Base-by-base conservation (phyloP, 192 early-diverging fungal species). In the Coemansia sp. region DNA sequence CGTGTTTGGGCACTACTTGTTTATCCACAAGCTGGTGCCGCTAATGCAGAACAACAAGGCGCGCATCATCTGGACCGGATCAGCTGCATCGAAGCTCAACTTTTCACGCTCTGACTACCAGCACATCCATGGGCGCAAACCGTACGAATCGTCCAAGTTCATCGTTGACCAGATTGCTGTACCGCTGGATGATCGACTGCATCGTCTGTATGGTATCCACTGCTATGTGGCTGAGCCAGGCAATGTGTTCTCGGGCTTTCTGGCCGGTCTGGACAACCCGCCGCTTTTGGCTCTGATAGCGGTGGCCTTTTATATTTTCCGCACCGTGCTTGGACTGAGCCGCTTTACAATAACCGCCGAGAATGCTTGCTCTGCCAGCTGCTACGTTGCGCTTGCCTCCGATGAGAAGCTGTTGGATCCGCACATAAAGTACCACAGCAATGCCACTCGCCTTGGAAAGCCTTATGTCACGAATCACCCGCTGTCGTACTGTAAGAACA, bases 101-200 rank as follows among this genome's bases (percentile, higher is more conserved):
- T 83, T 79, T 27, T 38, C 27, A 7, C 59, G 25, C 23, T 6
- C 48, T 9, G 82, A 83, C 31, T 76, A 73, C 64, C 66, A 76
- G 67, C 82, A 83, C 47, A 50, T 79, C 6, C 53, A 66, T 15
- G 82, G 82, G 4, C 17, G 15, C 25, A 70, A 63, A 29, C 55
- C 82, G 23, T 83, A 83, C 59, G 82, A 83, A 59, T 79, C 76
- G 30, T 83, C 82, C 4, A 83, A 83, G 50, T 76, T 67, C 31
- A 68, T 79, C 4, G 59, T 79, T n/a, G 82, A 83, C 59, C 64
- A 73, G 63, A 74, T 79, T 28, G 61, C 61, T 0, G 3, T 42
- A 1, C 61, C 62, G 2, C 50, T 83, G 56, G 68, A 79, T 64
- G 33, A 53, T 36, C 25, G 65, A 6, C 57, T 73, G n/a, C 45